A percentile compares a stretch with the other conserved stretches of the same genome.
phyloP scores from a whole-genome alignment of 2,329 filamentous ascomycete species.

The Trichoderma sp. region DNA sequence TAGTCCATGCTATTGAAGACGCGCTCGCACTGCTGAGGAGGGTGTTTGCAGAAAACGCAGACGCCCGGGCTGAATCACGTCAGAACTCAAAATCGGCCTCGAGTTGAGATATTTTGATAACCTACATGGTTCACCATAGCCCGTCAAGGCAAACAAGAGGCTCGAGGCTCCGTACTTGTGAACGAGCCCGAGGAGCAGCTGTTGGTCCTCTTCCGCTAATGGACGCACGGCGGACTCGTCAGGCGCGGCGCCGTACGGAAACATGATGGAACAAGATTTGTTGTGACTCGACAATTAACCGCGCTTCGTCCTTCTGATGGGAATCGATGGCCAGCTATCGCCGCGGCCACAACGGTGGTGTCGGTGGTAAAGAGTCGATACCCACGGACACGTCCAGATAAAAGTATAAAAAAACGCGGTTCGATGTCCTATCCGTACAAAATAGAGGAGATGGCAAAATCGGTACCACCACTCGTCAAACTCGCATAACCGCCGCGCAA shows the following conservation, averaged over 20 bases:
- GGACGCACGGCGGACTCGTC: conserved; percentile 37
- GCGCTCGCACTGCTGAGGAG: conserved; percentile 41
- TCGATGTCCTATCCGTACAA: background rate
- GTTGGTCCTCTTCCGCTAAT: conserved; percentile 40
- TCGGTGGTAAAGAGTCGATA: background rate
- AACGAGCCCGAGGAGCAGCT: conserved; percentile 35
- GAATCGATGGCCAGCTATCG: conserved; percentile 16
- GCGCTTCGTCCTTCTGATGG: conserved; percentile 14
- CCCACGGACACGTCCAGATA: conserved; percentile 1
- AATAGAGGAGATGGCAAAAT: background rate
- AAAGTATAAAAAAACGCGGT: background rate
- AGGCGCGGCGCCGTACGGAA: conserved; percentile 31
- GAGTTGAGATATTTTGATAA: conserved; percentile 5
- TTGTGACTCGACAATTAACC: background rate
- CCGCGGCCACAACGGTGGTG: background rate
- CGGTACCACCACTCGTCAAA: conserved; percentile 3
- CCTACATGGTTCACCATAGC: conserved; percentile 38
- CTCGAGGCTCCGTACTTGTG: conserved; percentile 40
- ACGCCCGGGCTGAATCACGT: conserved; percentile 35
- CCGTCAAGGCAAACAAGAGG: conserved; percentile 37
- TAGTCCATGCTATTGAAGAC: conserved; percentile 42
- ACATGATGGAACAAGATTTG: conserved; percentile 28
- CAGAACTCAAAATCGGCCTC: conserved; percentile 1
- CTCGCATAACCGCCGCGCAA: conserved; percentile 12
- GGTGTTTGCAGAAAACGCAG: conserved; percentile 40